Evolutionary conservation across 1,139 yeast species (phyloP).

Genomic region (Debaryomyces sp.): DNA sequence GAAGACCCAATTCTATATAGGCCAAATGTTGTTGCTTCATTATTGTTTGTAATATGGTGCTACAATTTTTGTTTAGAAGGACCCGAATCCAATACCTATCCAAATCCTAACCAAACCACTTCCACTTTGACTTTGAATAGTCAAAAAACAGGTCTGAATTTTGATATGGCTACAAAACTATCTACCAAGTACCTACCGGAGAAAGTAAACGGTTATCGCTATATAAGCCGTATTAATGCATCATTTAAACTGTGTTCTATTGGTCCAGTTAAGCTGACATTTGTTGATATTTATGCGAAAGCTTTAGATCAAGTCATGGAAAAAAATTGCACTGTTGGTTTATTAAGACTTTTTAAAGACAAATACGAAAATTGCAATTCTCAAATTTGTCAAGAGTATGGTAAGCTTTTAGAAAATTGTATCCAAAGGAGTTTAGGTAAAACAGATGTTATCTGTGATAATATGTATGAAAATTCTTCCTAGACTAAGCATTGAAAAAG

Average conservation of each 20-base stretch:
- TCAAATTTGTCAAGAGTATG: conserved; percentile 8
- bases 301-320: conserved; percentile 5
- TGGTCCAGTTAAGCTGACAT: neutral
- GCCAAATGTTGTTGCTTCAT: conserved; percentile 8
- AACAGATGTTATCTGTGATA: conserved; percentile 4
- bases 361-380: conserved; percentile 1
- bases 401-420: conserved; percentile 4
- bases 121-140: neutral
- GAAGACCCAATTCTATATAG: conserved; percentile 6
- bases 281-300: neutral
- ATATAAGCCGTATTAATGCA: neutral
- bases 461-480: conserved; percentile 6
- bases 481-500: too few species aligned
- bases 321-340: conserved; percentile 7
- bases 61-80: conserved; percentile 9
- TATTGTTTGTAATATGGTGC: conserved; percentile 8
- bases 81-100: conserved; percentile 5
- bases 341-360: conserved; percentile 7
- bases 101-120: neutral
- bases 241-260: neutral
- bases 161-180: neutral
- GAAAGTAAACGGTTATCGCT: conserved; percentile 5
- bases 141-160: neutral
- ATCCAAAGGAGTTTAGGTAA: conserved; percentile 6
- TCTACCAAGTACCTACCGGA: neutral